phyloP scores from a whole-genome alignment of 1,284 basidiomycete genomes.

The Tilletia walkeri region DNA sequence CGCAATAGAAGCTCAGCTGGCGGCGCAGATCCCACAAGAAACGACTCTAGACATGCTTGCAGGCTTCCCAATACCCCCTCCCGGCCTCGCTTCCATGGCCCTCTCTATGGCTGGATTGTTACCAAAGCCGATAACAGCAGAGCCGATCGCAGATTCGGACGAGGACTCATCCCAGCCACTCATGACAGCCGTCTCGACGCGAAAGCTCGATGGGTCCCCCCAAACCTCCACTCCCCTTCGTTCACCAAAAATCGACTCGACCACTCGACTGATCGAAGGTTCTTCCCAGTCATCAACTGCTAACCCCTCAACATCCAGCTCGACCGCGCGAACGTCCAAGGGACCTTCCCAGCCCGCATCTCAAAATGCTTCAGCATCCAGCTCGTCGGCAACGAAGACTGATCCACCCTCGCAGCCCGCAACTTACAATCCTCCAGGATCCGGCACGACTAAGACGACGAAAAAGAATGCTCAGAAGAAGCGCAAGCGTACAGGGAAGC shows the following conservation, averaged over 20 bases:
- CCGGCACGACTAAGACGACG: neutral
- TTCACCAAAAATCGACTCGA: too few species aligned
- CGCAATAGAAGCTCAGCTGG: neutral
- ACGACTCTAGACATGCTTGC: neutral
- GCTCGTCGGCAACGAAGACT: neutral
- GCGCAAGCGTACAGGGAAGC: neutral
- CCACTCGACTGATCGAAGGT: too few species aligned
- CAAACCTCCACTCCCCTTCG: neutral
- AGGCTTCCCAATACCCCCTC: constrained; percentile 9
- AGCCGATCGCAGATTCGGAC: neutral
- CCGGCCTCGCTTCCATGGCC: neutral
- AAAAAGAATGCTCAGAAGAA: constrained; percentile 9
- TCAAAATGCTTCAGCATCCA: too few species aligned
- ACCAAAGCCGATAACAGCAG: neutral
- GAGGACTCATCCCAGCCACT: neutral
- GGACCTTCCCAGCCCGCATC: too few species aligned
- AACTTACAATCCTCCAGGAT: neutral
- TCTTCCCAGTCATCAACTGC: neutral
- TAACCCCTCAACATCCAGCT: neutral
- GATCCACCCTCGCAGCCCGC: neutral
- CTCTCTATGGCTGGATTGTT: neutral
- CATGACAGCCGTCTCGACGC: neutral
- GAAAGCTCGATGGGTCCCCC: neutral
- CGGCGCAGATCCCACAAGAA: neutral
- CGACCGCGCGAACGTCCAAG: neutral